Conservation (phyloP, 2,329 filamentous ascomycete species). For the Fusarium ambrosium region DNA sequence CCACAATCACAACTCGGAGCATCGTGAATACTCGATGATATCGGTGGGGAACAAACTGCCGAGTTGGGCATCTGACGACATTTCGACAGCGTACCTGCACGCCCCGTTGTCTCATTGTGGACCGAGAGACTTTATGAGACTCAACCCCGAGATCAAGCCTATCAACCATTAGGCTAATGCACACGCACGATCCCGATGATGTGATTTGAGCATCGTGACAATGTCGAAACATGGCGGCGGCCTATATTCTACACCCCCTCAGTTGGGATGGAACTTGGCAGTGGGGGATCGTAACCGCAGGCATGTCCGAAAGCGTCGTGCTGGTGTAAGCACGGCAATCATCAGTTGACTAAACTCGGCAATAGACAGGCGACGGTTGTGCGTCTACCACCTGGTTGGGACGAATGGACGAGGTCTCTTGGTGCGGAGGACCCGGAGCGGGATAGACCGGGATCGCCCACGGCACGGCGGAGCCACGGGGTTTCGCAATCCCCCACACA, state of each 20-base stretch:
- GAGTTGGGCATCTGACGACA: constrained; percentile 36
- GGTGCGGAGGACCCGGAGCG: constrained; percentile 38
- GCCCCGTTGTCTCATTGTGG: constrained; percentile 33
- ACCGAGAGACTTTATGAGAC: constrained; percentile 33
- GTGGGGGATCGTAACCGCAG: constrained; percentile 34
- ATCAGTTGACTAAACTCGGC: constrained; percentile 37
- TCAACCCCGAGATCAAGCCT: constrained; percentile 33
- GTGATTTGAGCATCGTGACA: constrained; percentile 44
- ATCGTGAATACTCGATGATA: constrained; percentile 16
- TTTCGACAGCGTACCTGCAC: constrained; percentile 32
- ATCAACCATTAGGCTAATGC: constrained; percentile 40
- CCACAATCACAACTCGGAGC: constrained; percentile 39
- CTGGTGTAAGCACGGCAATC: constrained; percentile 37
- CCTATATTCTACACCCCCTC: constrained; percentile 41
- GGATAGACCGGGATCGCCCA: constrained; percentile 47
- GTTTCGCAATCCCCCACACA: constrained; percentile 40
- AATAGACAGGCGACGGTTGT: constrained; percentile 38
- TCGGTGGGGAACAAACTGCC: constrained; percentile 27
- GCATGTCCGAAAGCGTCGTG: constrained; percentile 38
- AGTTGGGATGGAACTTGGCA: constrained; percentile 33
- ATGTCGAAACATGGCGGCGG: constrained; percentile 46
- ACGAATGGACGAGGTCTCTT: constrained; percentile 41
- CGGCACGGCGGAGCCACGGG: constrained; percentile 36
- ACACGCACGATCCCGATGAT: constrained; percentile 45
- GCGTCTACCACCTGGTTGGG: constrained; percentile 45